Conservation (phyloP, 75 land plant genomes). For the Pseudotsuga menziesii region DNA sequence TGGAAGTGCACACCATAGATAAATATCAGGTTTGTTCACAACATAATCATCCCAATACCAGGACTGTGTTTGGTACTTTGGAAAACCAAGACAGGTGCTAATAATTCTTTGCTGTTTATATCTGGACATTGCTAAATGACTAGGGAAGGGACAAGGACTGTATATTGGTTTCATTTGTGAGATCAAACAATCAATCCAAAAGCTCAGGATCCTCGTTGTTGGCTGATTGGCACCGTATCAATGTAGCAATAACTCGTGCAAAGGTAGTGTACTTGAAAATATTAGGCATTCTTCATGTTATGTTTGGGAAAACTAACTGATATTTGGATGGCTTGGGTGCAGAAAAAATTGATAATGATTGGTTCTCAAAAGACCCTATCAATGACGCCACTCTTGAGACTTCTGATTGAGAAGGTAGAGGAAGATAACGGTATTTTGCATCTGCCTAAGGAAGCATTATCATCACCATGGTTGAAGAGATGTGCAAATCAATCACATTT, state of each 20-base stretch:
- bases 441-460: constrained; percentile 24
- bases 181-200: constrained; percentile 46
- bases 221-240: constrained; percentile 91
- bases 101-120: not conserved
- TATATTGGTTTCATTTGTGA: constrained; percentile 76
- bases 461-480: constrained; percentile 14
- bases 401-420: constrained; percentile 72
- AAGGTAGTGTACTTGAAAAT: constrained; percentile 45
- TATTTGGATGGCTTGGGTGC: constrained; percentile 11
- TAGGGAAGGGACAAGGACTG: constrained; percentile 95
- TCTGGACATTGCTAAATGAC: not conserved
- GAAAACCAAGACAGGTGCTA: not conserved
- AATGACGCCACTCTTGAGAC: constrained; percentile 62
- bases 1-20: constrained; percentile 89
- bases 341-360: constrained; percentile 93
- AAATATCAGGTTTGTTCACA: constrained; percentile 63
- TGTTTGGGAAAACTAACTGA: not conserved
- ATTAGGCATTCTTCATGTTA: not conserved
- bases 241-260: constrained; percentile 85
- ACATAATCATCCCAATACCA: not conserved
- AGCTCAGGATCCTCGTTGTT: constrained; percentile 50
- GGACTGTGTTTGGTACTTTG: not conserved
- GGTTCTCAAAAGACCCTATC: constrained; percentile 74
- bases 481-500: constrained; percentile 26
- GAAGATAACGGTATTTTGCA: constrained; percentile 38